Conservation (phyloP, 495 filamentous ascomycete species). For the Penicillium steckii region DNA sequence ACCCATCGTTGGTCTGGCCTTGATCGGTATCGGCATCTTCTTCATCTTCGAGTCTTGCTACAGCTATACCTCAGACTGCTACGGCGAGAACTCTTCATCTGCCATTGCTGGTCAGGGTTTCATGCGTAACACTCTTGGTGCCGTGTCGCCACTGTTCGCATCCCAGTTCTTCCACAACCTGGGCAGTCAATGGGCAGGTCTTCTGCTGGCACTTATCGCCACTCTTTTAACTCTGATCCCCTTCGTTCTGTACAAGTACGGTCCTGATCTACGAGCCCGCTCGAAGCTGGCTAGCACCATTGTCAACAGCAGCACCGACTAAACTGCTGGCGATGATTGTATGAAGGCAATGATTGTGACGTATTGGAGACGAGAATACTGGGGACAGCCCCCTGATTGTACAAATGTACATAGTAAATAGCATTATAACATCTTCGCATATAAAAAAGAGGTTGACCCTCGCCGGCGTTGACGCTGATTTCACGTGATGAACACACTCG, state of each 20-base stretch:
- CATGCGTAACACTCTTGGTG: constrained; percentile 49
- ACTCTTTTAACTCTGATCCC: constrained; percentile 43
- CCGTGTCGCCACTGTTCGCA: constrained; percentile 49
- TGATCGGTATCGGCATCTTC: constrained; percentile 47
- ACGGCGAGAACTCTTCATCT: constrained; percentile 42
- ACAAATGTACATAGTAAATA: neutral
- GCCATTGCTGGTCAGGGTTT: constrained; percentile 51
- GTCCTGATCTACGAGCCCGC: constrained; percentile 36
- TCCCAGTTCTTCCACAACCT: constrained; percentile 48
- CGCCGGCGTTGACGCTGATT: neutral
- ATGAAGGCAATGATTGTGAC: neutral
- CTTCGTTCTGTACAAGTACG: constrained; percentile 41
- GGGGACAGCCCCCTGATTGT: no score
- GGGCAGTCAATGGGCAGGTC: constrained; percentile 43
- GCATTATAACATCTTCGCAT: neutral
- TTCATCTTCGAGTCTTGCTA: constrained; percentile 47
- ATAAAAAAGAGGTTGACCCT: neutral
- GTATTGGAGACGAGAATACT: neutral
- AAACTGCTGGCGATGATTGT: neutral
- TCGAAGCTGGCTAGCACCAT: constrained; percentile 29
- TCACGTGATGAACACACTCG: neutral
- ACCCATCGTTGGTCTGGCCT: constrained; percentile 53
- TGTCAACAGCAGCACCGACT: neutral
- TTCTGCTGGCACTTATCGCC: constrained; percentile 40
- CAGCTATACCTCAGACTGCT: constrained; percentile 46